Conservation (phyloP, 2,329 filamentous ascomycete species). For the Xylaria sp. region DNA sequence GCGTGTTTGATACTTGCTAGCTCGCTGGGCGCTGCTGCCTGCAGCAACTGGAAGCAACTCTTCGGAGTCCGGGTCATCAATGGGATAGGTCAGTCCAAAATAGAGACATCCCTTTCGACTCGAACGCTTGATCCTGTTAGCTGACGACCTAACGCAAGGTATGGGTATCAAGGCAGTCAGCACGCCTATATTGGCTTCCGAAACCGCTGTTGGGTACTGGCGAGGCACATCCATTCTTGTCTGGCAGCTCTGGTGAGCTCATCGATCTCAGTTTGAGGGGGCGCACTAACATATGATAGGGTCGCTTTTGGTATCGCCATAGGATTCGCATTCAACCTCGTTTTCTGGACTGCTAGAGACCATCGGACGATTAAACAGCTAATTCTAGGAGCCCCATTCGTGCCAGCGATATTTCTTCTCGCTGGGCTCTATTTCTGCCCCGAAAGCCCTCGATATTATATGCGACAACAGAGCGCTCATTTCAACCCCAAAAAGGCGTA, state of each 20-base stretch:
- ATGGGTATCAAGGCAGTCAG: conserved; percentile 63
- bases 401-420: conserved; percentile 52
- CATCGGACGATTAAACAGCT: conserved; percentile 43
- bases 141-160: conserved; percentile 42
- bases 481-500: conserved; percentile 52
- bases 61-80: conserved; percentile 53
- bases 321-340: conserved; percentile 49
- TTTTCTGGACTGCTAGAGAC: conserved; percentile 48
- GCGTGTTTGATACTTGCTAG: conserved; percentile 55
- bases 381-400: conserved; percentile 53
- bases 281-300: conserved; percentile 30
- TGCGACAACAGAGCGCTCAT: conserved; percentile 51
- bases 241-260: conserved; percentile 55
- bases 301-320: conserved; percentile 45
- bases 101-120: not conserved
- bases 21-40: conserved; percentile 54
- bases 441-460: conserved; percentile 55
- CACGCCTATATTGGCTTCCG: conserved; percentile 59
- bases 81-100: conserved; percentile 51
- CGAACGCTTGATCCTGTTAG: not conserved
- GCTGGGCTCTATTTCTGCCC: conserved; percentile 53
- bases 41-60: conserved; percentile 49
- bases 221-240: conserved; percentile 59
- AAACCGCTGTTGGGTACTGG: conserved; percentile 61
- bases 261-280: not conserved